phyloP scores from a whole-genome alignment of 179 eudicot species.

The Corrigiola litoralis region DNA sequence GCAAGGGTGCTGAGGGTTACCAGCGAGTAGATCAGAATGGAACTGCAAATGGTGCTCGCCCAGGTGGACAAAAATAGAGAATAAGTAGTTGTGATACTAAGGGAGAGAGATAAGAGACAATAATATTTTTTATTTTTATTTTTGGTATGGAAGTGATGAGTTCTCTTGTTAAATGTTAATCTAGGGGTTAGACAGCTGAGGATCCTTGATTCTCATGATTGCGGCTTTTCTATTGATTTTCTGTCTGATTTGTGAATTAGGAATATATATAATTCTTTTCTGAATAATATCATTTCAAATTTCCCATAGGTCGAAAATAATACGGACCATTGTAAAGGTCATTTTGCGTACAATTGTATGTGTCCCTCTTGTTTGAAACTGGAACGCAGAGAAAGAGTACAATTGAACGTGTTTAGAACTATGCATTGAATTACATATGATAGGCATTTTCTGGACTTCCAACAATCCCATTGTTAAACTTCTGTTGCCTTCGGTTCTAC shows the following conservation, averaged over 20 bases:
- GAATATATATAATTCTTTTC: not conserved
- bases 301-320: too few species aligned
- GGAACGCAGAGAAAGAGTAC: too few species aligned
- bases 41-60: constrained; percentile 25
- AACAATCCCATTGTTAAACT: too few species aligned
- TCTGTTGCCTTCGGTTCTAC: too few species aligned
- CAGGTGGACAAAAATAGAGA: constrained; percentile 18
- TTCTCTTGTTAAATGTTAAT: constrained; percentile 2
- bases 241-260: not conserved
- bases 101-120: constrained; percentile 1
- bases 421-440: too few species aligned
- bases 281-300: not conserved
- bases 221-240: constrained; percentile 16
- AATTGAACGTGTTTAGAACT: too few species aligned
- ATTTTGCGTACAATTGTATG: too few species aligned
- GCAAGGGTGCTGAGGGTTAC: constrained; percentile 33
- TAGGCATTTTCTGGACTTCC: too few species aligned
- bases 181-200: constrained; percentile 10
- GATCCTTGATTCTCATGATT: constrained; percentile 14
- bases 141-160: constrained; percentile 23
- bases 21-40: constrained; percentile 44
- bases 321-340: too few species aligned
- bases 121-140: constrained; percentile 11
- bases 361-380: too few species aligned
- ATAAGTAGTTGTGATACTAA: not conserved